These are phyloP conservation scores for Chloris gayana DNA, from an alignment of 176 grass and related monocot species.

Conservation along the genomic window DNA sequence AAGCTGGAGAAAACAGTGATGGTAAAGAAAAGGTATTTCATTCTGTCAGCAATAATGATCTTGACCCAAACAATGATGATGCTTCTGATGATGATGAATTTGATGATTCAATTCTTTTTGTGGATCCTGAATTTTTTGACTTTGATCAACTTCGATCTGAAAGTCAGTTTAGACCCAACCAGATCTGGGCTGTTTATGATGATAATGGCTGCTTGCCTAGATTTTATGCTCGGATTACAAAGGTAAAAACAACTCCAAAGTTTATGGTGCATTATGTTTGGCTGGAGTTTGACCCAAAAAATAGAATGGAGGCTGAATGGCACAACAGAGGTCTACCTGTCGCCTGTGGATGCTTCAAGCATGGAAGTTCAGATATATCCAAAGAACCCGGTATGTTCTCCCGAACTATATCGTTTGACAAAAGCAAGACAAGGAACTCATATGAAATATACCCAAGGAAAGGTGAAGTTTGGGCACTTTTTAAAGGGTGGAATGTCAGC, in stretches of 20 bases:
- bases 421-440: constrained; percentile 41
- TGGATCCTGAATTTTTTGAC: constrained; percentile 71
- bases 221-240: constrained; percentile 77
- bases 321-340: constrained; percentile 54
- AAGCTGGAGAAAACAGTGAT: constrained; percentile 13
- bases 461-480: constrained; percentile 84
- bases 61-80: constrained; percentile 21
- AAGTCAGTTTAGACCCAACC: constrained; percentile 56
- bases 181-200: constrained; percentile 83
- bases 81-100: constrained; percentile 26
- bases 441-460: constrained; percentile 82
- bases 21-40: constrained; percentile 37
- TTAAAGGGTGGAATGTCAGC: constrained; percentile 70
- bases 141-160: constrained; percentile 57
- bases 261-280: constrained; percentile 64
- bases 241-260: constrained; percentile 40
- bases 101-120: no score
- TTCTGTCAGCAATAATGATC: constrained; percentile 39
- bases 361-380: constrained; percentile 45
- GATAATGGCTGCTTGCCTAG: constrained; percentile 64
- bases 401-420: constrained; percentile 48
- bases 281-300: constrained; percentile 67
- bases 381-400: constrained; percentile 72
- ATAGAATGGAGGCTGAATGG: constrained; percentile 53
- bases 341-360: constrained; percentile 67